A percentile compares a stretch with the other conserved stretches of the same genome.
Conservation (phyloP, 108 stramenopile genomes). For the Skeletonema potamos region DNA sequence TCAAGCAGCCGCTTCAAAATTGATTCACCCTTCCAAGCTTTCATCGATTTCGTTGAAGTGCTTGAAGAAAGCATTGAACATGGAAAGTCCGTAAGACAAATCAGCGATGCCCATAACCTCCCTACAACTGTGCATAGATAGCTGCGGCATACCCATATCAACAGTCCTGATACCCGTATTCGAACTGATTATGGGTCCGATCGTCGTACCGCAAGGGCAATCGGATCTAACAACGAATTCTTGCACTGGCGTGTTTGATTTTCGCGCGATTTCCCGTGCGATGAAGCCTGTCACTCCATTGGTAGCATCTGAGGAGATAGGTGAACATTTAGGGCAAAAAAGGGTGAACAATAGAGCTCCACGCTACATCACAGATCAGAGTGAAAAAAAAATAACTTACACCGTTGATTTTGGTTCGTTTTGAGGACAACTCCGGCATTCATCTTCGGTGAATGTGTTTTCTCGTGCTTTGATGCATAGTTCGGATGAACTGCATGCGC, state of each 20-base stretch:
- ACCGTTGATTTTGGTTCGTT: conserved; percentile 92
- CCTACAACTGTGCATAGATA: conserved; percentile 88
- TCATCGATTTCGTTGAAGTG: conserved; percentile 73
- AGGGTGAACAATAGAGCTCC: background rate
- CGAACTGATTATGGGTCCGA: conserved; percentile 89
- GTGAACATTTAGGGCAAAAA: background rate
- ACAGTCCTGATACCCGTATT: conserved; percentile 88
- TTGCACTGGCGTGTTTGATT: conserved; percentile 58
- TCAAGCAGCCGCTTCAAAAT: background rate
- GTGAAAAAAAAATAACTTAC: conserved; percentile 8
- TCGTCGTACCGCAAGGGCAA: conserved; percentile 92
- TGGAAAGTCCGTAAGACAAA: conserved; percentile 64
- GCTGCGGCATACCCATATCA: conserved; percentile 95
- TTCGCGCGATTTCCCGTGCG: conserved; percentile 80
- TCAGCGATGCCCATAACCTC: conserved; percentile 89
- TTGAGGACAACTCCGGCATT: conserved; percentile 92
- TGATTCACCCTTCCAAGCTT: conserved; percentile 50
- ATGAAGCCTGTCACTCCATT: conserved; percentile 89
- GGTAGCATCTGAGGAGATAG: conserved; percentile 58
- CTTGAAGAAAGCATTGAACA: conserved; percentile 72
- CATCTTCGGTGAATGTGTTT: conserved; percentile 81
- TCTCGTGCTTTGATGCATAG: conserved; percentile 89
- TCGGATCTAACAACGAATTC: conserved; percentile 87
- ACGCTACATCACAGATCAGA: background rate
- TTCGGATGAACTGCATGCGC: conserved; percentile 96